Evolutionary conservation across 2,329 filamentous ascomycete genomes (phyloP).

Genomic region (Teratosphaeriaceae sp.): DNA sequence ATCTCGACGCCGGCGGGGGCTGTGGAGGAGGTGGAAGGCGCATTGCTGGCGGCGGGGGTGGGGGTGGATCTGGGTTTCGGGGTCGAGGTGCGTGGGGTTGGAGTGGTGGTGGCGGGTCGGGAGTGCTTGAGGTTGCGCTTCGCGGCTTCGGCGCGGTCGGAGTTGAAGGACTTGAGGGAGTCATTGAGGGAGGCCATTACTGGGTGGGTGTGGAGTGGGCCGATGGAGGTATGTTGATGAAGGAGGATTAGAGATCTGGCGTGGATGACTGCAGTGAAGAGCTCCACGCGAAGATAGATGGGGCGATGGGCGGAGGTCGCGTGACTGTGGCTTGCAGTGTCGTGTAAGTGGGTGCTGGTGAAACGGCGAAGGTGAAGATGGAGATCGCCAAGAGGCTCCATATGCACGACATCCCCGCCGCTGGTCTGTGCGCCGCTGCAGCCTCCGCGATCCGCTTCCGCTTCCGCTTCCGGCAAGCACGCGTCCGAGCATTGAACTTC

Average conservation of each 20-base stretch:
- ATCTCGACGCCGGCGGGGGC: conserved; percentile 59
- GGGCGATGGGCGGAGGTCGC: not conserved
- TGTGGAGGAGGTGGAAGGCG: conserved; percentile 12
- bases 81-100: conserved; percentile 19
- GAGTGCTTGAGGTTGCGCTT: conserved; percentile 23
- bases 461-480: too few relatives aligned
- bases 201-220: not conserved
- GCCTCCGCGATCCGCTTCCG: too few relatives aligned
- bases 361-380: too few relatives aligned
- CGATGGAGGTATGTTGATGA: conserved; percentile 3
- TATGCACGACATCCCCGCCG: too few relatives aligned
- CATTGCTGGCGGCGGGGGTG: conserved; percentile 15
- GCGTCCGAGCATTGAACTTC: too few relatives aligned
- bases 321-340: not conserved
- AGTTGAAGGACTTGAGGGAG: conserved; percentile 23
- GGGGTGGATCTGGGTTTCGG: conserved; percentile 14
- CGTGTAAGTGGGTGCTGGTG: not conserved
- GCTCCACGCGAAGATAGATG: conserved; percentile 14
- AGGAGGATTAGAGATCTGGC: conserved; percentile 7
- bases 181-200: conserved; percentile 27
- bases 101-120: conserved; percentile 14
- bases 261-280: conserved; percentile 25
- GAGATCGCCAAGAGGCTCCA: too few relatives aligned
- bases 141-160: conserved; percentile 24
- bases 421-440: too few relatives aligned